Percentiles rank a stretch among this genome's conserved stretches.
Conservation (phyloP, 805 yeast genomes). For the Ogataea minuta region DNA sequence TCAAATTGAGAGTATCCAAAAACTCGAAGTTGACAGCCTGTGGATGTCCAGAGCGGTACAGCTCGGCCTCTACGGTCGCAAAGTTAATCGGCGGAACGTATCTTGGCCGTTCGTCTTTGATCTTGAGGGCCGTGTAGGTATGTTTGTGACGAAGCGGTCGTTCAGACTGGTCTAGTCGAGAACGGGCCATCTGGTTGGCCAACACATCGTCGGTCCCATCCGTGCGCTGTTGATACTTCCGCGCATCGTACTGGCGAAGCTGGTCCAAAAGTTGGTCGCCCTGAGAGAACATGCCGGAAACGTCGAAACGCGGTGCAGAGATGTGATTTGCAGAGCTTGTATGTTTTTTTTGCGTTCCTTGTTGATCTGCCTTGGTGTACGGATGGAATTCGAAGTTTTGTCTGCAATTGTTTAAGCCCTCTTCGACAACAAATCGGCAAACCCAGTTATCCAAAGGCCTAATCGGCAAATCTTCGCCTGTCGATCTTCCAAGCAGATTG, state of each 20-base stretch:
- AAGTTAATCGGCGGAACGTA: conserved; percentile 92
- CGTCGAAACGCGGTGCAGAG: conserved; percentile 3
- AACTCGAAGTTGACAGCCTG: conserved; percentile 83
- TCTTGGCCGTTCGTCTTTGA: conserved; percentile 31
- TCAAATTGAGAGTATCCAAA: conserved; percentile 61
- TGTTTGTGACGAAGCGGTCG: conserved; percentile 11
- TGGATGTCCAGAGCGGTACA: conserved; percentile 93
- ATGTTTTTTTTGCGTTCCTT: conserved; percentile 1
- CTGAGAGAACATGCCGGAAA: conserved; percentile 29
- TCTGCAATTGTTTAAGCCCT: conserved; percentile 8
- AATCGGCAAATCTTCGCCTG: too few relatives aligned
- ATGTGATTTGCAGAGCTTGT: not conserved
- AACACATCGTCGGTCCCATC: conserved; percentile 2
- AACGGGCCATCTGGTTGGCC: not conserved
- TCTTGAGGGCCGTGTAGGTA: conserved; percentile 34
- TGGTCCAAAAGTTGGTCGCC: conserved; percentile 36
- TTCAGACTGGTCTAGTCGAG: not conserved
- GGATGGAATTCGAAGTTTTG: conserved; percentile 8
- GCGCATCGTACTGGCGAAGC: conserved; percentile 33
- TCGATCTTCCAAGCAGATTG: too few relatives aligned
- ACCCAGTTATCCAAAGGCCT: not conserved
- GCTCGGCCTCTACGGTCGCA: conserved; percentile 80
- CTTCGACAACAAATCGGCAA: not conserved
- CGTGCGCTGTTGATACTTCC: conserved; percentile 24
- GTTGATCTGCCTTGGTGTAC: not conserved